A percentile compares a stretch with the other conserved stretches of the same genome.
phyloP scores from a whole-genome alignment of 2,329 filamentous ascomycete genomes.

The Tolypocladium tundrense region DNA sequence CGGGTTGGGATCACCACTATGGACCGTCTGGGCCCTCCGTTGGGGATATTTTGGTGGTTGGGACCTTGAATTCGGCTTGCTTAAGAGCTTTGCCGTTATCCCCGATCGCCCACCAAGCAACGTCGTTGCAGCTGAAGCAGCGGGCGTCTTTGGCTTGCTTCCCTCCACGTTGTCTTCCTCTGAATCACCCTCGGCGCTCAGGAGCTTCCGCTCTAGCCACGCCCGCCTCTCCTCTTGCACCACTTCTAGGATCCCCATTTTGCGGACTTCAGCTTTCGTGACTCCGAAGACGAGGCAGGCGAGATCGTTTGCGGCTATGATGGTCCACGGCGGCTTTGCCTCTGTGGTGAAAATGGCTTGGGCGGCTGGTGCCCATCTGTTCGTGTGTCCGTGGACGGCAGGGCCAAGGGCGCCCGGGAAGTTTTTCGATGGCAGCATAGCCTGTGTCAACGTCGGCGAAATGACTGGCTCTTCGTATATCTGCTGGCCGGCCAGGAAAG shows the following conservation, averaged over 20 bases:
- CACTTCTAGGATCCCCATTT: conserved; percentile 89
- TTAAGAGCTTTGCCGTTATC: conserved; percentile 80
- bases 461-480: conserved; percentile 24
- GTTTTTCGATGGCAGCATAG: conserved; percentile 27
- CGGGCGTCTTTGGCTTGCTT: conserved; percentile 23
- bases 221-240: conserved; percentile 79
- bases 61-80: conserved; percentile 59
- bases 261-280: conserved; percentile 88
- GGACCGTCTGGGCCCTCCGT: conserved; percentile 55
- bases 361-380: conserved; percentile 79
- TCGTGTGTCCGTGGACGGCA: conserved; percentile 75
- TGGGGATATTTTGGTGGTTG: conserved; percentile 41
- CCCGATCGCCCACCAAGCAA: conserved; percentile 62
- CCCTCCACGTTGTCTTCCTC: conserved; percentile 19
- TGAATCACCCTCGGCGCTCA: conserved; percentile 34
- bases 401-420: conserved; percentile 41
- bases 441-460: conserved; percentile 33
- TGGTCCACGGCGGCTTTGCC: conserved; percentile 82
- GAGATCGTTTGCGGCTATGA: conserved; percentile 89
- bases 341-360: conserved; percentile 99
- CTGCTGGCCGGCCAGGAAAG: conserved; percentile 48
- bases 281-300: conserved; percentile 98
- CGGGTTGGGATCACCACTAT: conserved; percentile 43
- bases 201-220: conserved; percentile 82
- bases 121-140: conserved; percentile 32